Base-by-base conservation (phyloP, 176 grass and related monocot species). In the Aegilops bicornis region DNA sequence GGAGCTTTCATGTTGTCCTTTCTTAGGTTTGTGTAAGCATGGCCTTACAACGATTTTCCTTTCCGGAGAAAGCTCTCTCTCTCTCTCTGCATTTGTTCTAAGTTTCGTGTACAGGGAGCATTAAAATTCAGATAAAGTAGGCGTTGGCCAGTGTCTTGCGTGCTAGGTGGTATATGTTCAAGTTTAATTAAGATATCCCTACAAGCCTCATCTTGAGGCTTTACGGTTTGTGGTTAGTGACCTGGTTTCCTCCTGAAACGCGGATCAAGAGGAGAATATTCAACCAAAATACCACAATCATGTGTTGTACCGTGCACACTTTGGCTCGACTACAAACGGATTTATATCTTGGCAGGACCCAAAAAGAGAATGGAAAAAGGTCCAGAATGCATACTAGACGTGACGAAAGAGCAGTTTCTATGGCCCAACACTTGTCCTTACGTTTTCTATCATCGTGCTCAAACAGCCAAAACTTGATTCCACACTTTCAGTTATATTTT, bases 101-200 rank as follows among this genome's bases (percentile, higher is more conserved):
- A 32, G 3, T 32, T 32, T 54, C 69, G 62, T 71, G 77, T 40
- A 52, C 92, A 78, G 75, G 43, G 19, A 80, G 73, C 68, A 86
- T 76, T 81, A 27, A 27, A 50, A 47, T 69, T 45, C 59, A n/a
- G 11, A 50, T 52, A 86, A 92, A 90, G 83, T 23, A 77, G 71
- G 54, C 12, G 8, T 73, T 43, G 9, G 6, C 91, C 89, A 89
- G 75, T 89, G 77, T 58, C 42, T 87, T 52, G 62, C 88, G 35
- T 65, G 69, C 66, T 80, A 81, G 72, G 87, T 91, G 89, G 87
- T 48, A 82, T 64, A 48, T 65, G 85, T 84, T 83, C 19, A 16
- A 4, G 73, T 65, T 95, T 86, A 86, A 88, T 83, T 88, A 90
- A 79, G 35, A 69, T 79, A 84, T 85, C 87, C 68, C 43, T 87